These are phyloP conservation scores for Ploettnerulaceae sp. DNA, from an alignment of 2,329 filamentous ascomycete genomes.

Conservation along the genomic window DNA sequence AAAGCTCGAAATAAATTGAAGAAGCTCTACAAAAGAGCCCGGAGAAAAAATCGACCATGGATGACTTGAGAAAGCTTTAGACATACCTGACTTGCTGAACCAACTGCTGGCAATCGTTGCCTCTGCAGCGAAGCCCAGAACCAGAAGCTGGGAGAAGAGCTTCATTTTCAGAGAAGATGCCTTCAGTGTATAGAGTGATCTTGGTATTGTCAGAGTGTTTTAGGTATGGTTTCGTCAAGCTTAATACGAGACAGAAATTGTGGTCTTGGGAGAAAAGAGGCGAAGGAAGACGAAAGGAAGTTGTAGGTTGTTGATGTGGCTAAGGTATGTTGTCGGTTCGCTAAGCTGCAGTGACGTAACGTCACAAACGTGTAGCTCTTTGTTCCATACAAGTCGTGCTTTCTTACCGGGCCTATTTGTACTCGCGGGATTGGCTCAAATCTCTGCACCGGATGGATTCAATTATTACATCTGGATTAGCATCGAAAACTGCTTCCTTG, in stretches of 20 bases:
- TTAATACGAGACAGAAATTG: no score
- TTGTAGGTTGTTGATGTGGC: constrained; percentile 5
- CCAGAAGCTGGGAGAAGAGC: constrained; percentile 64
- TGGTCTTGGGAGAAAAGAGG: not conserved
- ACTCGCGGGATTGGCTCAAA: no score
- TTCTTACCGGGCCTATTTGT: no score
- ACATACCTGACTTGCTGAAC: constrained; percentile 81
- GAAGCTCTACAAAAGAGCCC: constrained; percentile 8
- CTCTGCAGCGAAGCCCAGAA: constrained; percentile 68
- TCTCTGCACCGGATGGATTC: no score
- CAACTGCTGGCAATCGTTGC: constrained; percentile 70
- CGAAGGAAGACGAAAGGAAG: not conserved
- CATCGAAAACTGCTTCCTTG: no score
- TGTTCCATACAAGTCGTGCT: no score
- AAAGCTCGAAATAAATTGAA: constrained; percentile 7
- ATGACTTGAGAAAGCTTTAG: not conserved
- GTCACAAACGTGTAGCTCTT: no score
- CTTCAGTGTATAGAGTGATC: not conserved
- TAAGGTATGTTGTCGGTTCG: constrained; percentile 5
- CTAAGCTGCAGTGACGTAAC: constrained; percentile 8
- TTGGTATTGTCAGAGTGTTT: not conserved
- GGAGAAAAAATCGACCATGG: constrained; percentile 1
- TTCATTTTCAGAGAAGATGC: constrained; percentile 56
- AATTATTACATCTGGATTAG: no score
- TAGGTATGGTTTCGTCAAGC: constrained; percentile 8